These are phyloP conservation scores for Lepraria neglecta DNA, from an alignment of 495 filamentous ascomycete genomes.

Conservation along the genomic window DNA sequence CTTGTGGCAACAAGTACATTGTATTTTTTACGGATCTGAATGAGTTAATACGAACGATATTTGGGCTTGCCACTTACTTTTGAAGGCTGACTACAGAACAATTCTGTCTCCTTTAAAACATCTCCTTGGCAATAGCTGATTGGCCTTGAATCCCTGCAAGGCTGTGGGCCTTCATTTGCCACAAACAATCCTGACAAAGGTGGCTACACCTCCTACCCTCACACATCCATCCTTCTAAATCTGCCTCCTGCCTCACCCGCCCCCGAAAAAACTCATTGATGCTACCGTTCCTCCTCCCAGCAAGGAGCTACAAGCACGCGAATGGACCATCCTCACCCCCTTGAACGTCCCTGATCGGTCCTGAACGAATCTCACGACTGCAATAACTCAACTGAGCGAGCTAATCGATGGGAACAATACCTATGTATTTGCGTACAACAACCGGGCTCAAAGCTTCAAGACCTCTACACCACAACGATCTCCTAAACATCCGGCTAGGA, in stretches of 20 bases:
- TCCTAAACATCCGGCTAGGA: neutral
- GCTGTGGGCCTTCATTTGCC: too few relatives aligned
- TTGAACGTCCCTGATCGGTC: neutral
- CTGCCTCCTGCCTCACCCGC: neutral
- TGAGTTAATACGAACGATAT: too few relatives aligned
- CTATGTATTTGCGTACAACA: neutral
- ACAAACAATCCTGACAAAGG: too few relatives aligned
- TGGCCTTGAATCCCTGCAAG: too few relatives aligned
- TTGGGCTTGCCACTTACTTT: too few relatives aligned
- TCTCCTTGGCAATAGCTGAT: too few relatives aligned
- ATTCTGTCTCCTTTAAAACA: too few relatives aligned
- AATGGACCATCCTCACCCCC: neutral
- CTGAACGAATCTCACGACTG: neutral
- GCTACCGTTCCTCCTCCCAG: neutral
- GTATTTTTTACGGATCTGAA: too few relatives aligned
- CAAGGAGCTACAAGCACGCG: neutral
- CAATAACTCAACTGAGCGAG: neutral
- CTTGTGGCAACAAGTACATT: too few relatives aligned
- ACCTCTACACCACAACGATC: neutral
- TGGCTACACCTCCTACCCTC: neutral
- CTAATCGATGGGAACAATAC: neutral
- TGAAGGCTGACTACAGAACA: too few relatives aligned
- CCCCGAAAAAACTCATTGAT: neutral
- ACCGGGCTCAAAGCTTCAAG: constrained; percentile 1
- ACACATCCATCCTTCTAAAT: neutral